Evolutionary conservation across 768 basidiomycete species (phyloP).

Genomic region (Amanita exitialis): DNA sequence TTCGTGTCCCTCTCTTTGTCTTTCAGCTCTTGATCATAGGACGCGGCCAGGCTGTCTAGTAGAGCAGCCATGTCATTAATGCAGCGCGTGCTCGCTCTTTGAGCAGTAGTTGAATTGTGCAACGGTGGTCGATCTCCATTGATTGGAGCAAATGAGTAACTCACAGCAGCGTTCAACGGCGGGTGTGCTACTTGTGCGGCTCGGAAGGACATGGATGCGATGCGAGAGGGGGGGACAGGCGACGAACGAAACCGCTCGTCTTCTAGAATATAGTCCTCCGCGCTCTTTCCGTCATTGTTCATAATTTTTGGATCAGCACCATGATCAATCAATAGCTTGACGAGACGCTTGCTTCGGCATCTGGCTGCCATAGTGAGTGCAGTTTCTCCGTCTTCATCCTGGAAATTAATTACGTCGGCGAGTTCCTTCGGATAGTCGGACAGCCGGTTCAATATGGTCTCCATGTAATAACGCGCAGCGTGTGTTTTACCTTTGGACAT

Average conservation of each 20-base stretch:
- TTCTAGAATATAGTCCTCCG: conserved; percentile 98
- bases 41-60: conserved; percentile 79
- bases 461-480: conserved; percentile 98
- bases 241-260: conserved; percentile 95
- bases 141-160: conserved; percentile 34
- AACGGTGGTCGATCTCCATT: conserved; percentile 63
- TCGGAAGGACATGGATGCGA: conserved; percentile 60
- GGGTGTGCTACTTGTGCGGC: conserved; percentile 56
- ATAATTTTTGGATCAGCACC: conserved; percentile 92
- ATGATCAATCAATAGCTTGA: conserved; percentile 92
- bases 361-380: conserved; percentile 94
- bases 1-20: conserved; percentile 87
- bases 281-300: conserved; percentile 92
- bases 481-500: conserved; percentile 97
- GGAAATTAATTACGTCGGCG: conserved; percentile 97
- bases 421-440: conserved; percentile 92
- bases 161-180: conserved; percentile 27
- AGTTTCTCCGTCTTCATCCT: conserved; percentile 98
- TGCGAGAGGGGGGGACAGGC: conserved; percentile 66
- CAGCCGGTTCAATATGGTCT: conserved; percentile 80
- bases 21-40: conserved; percentile 86
- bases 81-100: conserved; percentile 77
- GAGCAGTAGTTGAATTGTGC: conserved; percentile 78
- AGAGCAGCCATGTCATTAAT: conserved; percentile 79
- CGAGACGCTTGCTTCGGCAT: conserved; percentile 89